Base-by-base conservation (phyloP, 2,329 filamentous ascomycete species). In the Cytospora schulzeri region DNA sequence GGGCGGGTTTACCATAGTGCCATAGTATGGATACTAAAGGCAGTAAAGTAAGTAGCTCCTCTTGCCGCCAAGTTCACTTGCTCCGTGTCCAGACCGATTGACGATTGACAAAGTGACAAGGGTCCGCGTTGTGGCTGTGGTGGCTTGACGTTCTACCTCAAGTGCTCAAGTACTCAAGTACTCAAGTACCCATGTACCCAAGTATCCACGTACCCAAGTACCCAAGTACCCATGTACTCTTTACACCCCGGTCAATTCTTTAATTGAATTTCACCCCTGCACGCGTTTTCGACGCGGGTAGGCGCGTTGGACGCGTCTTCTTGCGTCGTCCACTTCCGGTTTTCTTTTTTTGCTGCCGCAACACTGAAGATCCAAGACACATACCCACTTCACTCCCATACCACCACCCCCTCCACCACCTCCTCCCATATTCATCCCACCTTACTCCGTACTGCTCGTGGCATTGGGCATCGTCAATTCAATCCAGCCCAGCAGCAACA, bases 81-180 rank as follows among this genome's bases (percentile, higher is more conserved):
- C 65, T 65, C 65, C 62, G 65, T 67, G 65, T 67, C 65, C 61
- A 67, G 62, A 65, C 58, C 65, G 62, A 53, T 51, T 56, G 41
- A 56, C 60, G 45, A 48, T 22, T n/a, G n/a, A n/a, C n/a, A n/a
- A n/a, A n/a, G n/a, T n/a, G n/a, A n/a, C n/a, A 28, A 35, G 33
- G 60, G 60, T 31, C 35, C 5, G 4, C 29, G 11, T 29, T 62
- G 60, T 62, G 60, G 60, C 60, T 50, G 60, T 62, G 60, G 52
- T 14, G 45, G 45, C 45, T 48, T 48, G 45, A 3, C 9, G n/a
- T n/a, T 7, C 22, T 9, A 11, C 31, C 1, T 4, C 24, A 1
- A 12, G 41, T 17, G 12, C n/a, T n/a, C n/a, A n/a, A n/a, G n/a
- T n/a, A n/a, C n/a, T n/a, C n/a, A 31, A 31, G 51, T 48, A 2